These are phyloP conservation scores for Niveomyces coronatus DNA, from an alignment of 2,329 filamentous ascomycete genomes.

Conservation along the genomic window DNA sequence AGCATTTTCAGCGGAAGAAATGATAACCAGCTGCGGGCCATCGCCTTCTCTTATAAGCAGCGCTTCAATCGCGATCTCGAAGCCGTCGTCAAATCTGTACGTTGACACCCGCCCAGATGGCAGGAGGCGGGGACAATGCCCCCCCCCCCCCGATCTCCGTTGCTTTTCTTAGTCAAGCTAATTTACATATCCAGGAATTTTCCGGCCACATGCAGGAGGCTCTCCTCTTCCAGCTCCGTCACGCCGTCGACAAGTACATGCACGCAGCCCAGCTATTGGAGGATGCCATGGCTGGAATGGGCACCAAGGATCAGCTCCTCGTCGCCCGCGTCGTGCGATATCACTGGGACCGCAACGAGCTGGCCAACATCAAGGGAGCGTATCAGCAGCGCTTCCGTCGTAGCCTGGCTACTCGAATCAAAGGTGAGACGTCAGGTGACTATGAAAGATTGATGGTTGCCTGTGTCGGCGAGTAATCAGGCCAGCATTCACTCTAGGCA, in stretches of 20 bases:
- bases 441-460: conserved; percentile 70
- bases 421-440: conserved; percentile 76
- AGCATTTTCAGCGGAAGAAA: conserved; percentile 66
- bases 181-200: conserved; percentile 49
- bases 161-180: not conserved
- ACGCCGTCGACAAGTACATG: conserved; percentile 71
- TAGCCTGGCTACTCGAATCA: conserved; percentile 59
- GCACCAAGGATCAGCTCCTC: conserved; percentile 76
- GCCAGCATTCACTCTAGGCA: not conserved
- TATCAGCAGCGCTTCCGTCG: conserved; percentile 62
- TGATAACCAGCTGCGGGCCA: conserved; percentile 75
- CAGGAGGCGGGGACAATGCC: too few species aligned
- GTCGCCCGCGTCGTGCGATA: conserved; percentile 66
- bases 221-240: conserved; percentile 66
- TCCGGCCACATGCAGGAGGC: conserved; percentile 87
- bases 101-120: conserved; percentile 13
- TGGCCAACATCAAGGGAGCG: conserved; percentile 68
- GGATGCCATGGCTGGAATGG: conserved; percentile 73
- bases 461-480: conserved; percentile 37
- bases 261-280: conserved; percentile 78
- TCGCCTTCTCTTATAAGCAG: conserved; percentile 62
- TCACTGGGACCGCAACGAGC: conserved; percentile 71
- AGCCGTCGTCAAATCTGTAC: conserved; percentile 59
- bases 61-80: conserved; percentile 63
- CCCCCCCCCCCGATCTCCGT: too few species aligned